Conservation (phyloP, 2,329 filamentous ascomycete genomes). For the Pezicula carpinea region DNA sequence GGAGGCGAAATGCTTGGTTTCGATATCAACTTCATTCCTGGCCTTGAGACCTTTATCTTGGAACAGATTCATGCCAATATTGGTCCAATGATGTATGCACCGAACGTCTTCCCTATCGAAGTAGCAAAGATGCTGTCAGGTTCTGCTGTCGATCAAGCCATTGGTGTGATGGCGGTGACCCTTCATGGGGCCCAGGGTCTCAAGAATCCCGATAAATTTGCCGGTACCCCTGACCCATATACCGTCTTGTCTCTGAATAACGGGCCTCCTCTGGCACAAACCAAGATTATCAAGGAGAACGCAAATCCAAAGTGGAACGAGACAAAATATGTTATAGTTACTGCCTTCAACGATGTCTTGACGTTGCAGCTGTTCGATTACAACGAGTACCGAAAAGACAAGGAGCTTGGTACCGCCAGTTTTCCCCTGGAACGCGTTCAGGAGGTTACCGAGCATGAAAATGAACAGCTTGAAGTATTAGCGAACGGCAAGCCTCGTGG, state of each 20-base stretch:
- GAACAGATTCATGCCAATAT: constrained; percentile 95
- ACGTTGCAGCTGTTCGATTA: constrained; percentile 85
- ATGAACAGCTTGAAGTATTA: constrained; percentile 78
- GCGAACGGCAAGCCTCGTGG: constrained; percentile 81
- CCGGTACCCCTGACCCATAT: constrained; percentile 88
- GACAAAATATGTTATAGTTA: constrained; percentile 92
- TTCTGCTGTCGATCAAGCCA: constrained; percentile 88
- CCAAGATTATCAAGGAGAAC: constrained; percentile 82
- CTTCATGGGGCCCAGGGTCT: constrained; percentile 87
- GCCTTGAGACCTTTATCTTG: constrained; percentile 86
- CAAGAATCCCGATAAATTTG: constrained; percentile 93
- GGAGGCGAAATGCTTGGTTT: constrained; percentile 95
- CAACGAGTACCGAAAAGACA: constrained; percentile 95
- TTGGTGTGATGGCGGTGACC: constrained; percentile 88
- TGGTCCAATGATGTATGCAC: constrained; percentile 95
- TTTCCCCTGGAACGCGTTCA: constrained; percentile 83
- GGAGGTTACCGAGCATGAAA: constrained; percentile 72
- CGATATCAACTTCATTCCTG: constrained; percentile 98
- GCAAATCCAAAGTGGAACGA: constrained; percentile 92
- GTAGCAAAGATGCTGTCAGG: constrained; percentile 97
- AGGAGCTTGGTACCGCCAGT: constrained; percentile 82
- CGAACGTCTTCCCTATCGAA: constrained; percentile 97
- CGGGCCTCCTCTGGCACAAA: constrained; percentile 75
- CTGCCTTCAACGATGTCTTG: constrained; percentile 81
- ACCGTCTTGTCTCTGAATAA: constrained; percentile 79